These are phyloP conservation scores for Jatropha multifida DNA, from an alignment of 441 rosid genomes.

Conservation along the genomic window DNA sequence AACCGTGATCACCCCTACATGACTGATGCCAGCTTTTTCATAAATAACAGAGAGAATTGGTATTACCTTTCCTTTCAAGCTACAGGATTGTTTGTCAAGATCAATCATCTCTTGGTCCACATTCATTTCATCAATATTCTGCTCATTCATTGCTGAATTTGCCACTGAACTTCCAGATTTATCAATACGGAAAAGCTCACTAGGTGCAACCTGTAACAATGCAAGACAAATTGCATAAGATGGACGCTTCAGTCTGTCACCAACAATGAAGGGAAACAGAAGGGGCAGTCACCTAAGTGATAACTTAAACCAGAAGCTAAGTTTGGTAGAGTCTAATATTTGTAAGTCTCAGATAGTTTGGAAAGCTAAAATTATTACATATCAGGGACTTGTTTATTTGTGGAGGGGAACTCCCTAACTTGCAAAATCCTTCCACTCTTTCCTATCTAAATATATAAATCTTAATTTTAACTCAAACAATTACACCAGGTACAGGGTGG, in stretches of 20 bases:
- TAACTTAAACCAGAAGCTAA: background rate
- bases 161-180: constrained; percentile 54
- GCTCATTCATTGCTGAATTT: constrained; percentile 39
- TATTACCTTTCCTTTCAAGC: constrained; percentile 55
- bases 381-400: background rate
- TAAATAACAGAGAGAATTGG: constrained; percentile 7
- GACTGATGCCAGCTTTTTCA: background rate
- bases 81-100: constrained; percentile 36
- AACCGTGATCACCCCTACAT: background rate
- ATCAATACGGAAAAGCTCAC: constrained; percentile 61
- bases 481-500: background rate
- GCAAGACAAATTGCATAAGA: constrained; percentile 20
- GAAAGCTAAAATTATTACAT: background rate
- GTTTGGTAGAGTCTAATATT: background rate
- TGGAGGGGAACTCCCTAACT: background rate
- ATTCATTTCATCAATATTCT: constrained; percentile 43
- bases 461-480: constrained; percentile 5
- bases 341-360: background rate
- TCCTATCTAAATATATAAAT: background rate
- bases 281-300: background rate
- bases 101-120: constrained; percentile 44
- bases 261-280: constrained; percentile 6
- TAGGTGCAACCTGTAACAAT: constrained; percentile 70
- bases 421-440: background rate
- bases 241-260: background rate